These are phyloP conservation scores for Entophlyctis luteolus DNA, from an alignment of 192 early-diverging fungal species.

Conservation along the genomic window DNA sequence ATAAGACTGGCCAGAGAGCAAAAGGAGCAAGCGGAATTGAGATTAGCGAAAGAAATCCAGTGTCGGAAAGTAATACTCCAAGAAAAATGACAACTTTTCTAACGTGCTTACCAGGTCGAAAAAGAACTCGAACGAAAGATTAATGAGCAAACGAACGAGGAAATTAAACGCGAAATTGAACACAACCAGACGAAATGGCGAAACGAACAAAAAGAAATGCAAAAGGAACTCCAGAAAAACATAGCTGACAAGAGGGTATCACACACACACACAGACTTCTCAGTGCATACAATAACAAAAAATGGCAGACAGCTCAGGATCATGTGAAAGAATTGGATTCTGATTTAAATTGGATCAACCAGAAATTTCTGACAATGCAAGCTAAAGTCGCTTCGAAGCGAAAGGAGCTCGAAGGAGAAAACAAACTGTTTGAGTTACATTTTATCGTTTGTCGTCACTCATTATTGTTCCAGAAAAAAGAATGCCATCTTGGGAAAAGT, in stretches of 20 bases:
- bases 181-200: not conserved
- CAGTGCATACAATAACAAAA: not conserved
- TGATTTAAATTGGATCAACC: slow-evolving; percentile 19
- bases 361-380: slow-evolving; percentile 39
- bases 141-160: slow-evolving; percentile 3
- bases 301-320: not conserved
- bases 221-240: slow-evolving; percentile 10
- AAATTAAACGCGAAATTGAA: not conserved
- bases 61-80: slow-evolving; percentile 9
- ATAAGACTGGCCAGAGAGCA: not conserved
- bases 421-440: slow-evolving; percentile 1
- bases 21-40: not conserved
- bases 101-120: slow-evolving; percentile 14
- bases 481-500: not conserved
- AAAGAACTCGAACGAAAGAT: slow-evolving; percentile 5
- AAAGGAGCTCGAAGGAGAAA: slow-evolving; percentile 20
- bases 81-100: not conserved
- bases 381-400: slow-evolving; percentile 19
- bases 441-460: not conserved
- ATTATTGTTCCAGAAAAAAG: not conserved
- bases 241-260: slow-evolving; percentile 9
- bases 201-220: not conserved
- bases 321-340: slow-evolving; percentile 5
- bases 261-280: not conserved
- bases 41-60: not conserved